Percentiles rank a stretch among this genome's conserved stretches.
Conservation (phyloP, 495 filamentous ascomycete genomes). For the Cercophora scortea region DNA sequence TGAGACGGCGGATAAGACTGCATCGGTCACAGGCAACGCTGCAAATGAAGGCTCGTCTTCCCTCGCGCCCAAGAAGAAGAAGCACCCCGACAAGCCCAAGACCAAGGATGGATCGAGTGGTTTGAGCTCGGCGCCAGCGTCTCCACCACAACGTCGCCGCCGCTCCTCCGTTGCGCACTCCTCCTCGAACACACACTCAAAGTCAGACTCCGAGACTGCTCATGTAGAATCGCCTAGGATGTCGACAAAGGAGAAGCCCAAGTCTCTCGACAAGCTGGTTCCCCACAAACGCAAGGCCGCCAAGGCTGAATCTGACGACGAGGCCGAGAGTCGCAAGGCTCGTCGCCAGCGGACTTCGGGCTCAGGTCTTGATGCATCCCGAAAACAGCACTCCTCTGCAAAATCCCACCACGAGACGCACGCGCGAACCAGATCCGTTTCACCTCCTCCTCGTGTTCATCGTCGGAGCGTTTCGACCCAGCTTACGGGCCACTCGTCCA, state of each 20-base stretch:
- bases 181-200: constrained; percentile 1
- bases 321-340: constrained; percentile 37
- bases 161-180: constrained; percentile 32
- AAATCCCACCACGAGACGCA: constrained; percentile 30
- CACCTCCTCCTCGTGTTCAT: constrained; percentile 50
- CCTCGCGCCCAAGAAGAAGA: constrained; percentile 41
- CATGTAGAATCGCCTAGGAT: constrained; percentile 27
- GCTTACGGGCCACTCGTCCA: constrained; percentile 38
- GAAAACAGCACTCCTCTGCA: constrained; percentile 19
- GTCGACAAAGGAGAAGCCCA: constrained; percentile 27
- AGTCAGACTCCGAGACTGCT: constrained; percentile 39
- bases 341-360: constrained; percentile 42
- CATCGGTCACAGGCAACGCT: constrained; percentile 9
- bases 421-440: constrained; percentile 52
- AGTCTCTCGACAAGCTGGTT: constrained; percentile 28
- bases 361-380: constrained; percentile 28
- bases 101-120: constrained; percentile 43
- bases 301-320: constrained; percentile 42
- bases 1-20: constrained; percentile 20
- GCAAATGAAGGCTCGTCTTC: constrained; percentile 10
- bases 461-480: constrained; percentile 62
- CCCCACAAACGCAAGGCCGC: constrained; percentile 38
- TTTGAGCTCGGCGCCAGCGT: constrained; percentile 47
- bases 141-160: constrained; percentile 34
- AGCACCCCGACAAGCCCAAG: constrained; percentile 32